Percentiles rank a stretch among this genome's conserved stretches.
phyloP scores from a whole-genome alignment of 257 asterid genomes.

The Nicotiana paniculata region DNA sequence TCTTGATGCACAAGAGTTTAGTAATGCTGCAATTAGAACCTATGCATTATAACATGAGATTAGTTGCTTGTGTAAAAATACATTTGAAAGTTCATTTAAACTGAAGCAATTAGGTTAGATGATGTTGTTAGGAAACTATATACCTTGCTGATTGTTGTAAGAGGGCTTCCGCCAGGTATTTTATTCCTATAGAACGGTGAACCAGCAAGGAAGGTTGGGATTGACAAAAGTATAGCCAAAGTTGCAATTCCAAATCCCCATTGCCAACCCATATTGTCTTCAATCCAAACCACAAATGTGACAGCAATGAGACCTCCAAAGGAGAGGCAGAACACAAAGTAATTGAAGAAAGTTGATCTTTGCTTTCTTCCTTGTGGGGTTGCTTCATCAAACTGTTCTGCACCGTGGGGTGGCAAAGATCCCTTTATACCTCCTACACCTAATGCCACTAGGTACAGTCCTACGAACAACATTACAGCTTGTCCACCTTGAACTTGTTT shows the following conservation, averaged over 20 bases:
- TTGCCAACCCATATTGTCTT: slow-evolving; percentile 89
- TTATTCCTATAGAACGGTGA: slow-evolving; percentile 57
- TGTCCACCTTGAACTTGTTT: slow-evolving; percentile 57
- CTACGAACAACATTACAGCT: slow-evolving; percentile 62
- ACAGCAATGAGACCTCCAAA: slow-evolving; percentile 74
- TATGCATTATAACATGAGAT: background rate
- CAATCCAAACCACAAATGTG: slow-evolving; percentile 73
- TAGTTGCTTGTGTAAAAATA: background rate
- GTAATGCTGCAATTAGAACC: slow-evolving; percentile 34
- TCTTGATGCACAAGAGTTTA: slow-evolving; percentile 19
- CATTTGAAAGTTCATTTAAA: background rate
- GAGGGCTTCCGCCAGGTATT: slow-evolving; percentile 65
- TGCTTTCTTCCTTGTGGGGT: slow-evolving; percentile 66
- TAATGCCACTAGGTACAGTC: slow-evolving; percentile 66
- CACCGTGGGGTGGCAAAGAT: slow-evolving; percentile 67
- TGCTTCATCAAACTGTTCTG: slow-evolving; percentile 67
- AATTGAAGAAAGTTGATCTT: slow-evolving; percentile 77
- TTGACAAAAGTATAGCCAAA: slow-evolving; percentile 49
- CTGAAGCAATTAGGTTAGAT: background rate
- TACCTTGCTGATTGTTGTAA: slow-evolving; percentile 64
- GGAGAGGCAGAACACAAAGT: slow-evolving; percentile 65
- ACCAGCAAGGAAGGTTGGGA: slow-evolving; percentile 56
- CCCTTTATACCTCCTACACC: slow-evolving; percentile 94
- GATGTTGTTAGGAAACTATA: too few species aligned
- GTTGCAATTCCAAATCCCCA: slow-evolving; percentile 91